Percentiles rank a stretch among this genome's conserved stretches.
Conservation (phyloP, 2,329 filamentous ascomycete species). For the Cordyceps cateniannulata region DNA sequence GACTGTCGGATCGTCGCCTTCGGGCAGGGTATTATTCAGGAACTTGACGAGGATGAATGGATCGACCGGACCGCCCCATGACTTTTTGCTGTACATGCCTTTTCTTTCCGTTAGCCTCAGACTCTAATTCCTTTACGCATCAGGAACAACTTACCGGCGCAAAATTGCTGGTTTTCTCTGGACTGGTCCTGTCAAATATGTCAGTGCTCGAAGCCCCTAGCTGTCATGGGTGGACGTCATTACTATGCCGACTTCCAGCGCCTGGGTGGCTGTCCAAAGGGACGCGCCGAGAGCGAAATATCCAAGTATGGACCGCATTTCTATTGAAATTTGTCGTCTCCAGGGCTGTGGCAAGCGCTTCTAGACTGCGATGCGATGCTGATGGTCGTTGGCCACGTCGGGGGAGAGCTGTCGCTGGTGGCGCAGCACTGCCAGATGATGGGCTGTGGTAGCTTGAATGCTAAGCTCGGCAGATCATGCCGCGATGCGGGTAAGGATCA, state of each 20-base stretch:
- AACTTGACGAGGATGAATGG: conserved; percentile 88
- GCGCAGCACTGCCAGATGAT: background rate
- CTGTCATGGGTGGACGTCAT: conserved; percentile 15
- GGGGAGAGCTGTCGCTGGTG: background rate
- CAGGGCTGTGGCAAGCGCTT: background rate
- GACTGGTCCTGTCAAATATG: conserved; percentile 57
- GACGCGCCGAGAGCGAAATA: conserved; percentile 48
- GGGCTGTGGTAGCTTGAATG: background rate
- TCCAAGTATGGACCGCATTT: conserved; percentile 50
- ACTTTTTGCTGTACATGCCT: conserved; percentile 89
- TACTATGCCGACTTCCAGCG: conserved; percentile 55
- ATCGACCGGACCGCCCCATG: conserved; percentile 82
- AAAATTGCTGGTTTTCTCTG: conserved; percentile 73
- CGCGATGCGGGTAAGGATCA: background rate
- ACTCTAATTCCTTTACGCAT: background rate
- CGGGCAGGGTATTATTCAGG: conserved; percentile 49
- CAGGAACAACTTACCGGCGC: conserved; percentile 44
- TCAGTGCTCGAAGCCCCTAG: background rate
- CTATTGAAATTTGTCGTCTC: conserved; percentile 17
- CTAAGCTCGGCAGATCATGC: conserved; percentile 4
- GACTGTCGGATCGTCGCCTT: conserved; percentile 62
- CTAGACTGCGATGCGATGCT: conserved; percentile 1
- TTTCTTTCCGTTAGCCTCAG: conserved; percentile 22
- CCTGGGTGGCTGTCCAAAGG: conserved; percentile 41
- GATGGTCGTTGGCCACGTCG: conserved; percentile 1